These are phyloP conservation scores for Hamigera avellanea DNA, from an alignment of 495 filamentous ascomycete genomes.

Conservation along the genomic window DNA sequence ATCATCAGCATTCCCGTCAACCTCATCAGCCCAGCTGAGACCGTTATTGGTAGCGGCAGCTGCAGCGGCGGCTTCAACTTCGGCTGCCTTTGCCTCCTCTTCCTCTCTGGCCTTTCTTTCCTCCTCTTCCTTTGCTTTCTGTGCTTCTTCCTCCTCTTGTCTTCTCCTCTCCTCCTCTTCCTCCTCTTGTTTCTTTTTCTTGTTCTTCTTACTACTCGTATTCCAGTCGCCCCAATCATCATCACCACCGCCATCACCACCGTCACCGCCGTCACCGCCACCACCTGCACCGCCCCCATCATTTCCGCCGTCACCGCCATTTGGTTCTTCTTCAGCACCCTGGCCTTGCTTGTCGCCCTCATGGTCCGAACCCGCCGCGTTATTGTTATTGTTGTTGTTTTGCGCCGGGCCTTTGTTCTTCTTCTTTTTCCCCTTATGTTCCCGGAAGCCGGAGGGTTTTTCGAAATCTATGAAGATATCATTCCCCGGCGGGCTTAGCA, in stretches of 20 bases:
- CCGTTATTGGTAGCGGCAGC: constrained; percentile 17
- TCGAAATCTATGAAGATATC: constrained; percentile 39
- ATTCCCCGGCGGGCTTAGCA: constrained; percentile 19
- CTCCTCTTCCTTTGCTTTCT: constrained; percentile 24
- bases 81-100: constrained; percentile 3
- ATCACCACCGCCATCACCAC: constrained; percentile 14
- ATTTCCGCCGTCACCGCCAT: constrained; percentile 15
- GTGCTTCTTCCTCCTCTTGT: constrained; percentile 26
- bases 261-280: constrained; percentile 20
- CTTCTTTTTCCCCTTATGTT: constrained; percentile 33
- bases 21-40: constrained; percentile 36
- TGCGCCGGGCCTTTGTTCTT: constrained; percentile 32
- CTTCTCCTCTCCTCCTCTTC: constrained; percentile 26
- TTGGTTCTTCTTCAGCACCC: constrained; percentile 7
- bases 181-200: constrained; percentile 25
- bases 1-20: constrained; percentile 15
- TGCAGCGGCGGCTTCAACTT: constrained; percentile 15
- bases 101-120: constrained; percentile 21
- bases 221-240: constrained; percentile 33
- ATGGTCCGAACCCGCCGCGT: constrained; percentile 14
- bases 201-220: constrained; percentile 26
- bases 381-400: constrained; percentile 14
- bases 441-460: constrained; percentile 34
- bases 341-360: constrained; percentile 14
- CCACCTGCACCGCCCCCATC: constrained; percentile 18